Evolutionary conservation across 176 grass and related monocot species (phyloP).

Genomic region (Guadua angustifolia): DNA sequence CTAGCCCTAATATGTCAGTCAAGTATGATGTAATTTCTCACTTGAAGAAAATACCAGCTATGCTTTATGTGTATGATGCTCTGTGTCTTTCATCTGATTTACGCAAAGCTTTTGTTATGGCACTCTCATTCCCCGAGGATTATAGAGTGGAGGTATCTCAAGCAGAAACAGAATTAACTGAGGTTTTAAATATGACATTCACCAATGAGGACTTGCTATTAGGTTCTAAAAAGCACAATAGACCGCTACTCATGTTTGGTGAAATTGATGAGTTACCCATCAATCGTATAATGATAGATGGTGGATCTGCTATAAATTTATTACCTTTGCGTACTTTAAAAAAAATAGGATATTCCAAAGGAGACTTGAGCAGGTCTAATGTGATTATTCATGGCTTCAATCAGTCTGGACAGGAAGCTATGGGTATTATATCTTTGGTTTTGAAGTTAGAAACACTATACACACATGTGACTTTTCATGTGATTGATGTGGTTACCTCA

Average conservation of each 20-base stretch:
- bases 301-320: neutral
- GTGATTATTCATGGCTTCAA: conserved; percentile 13
- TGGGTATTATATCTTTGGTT: neutral
- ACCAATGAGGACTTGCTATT: neutral
- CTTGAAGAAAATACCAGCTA: no score
- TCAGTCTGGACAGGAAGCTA: neutral
- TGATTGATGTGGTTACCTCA: neutral
- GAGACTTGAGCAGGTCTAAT: neutral
- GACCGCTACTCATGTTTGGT: neutral
- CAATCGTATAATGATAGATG: conserved; percentile 15
- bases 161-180: no score
- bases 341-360: neutral
- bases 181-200: neutral
- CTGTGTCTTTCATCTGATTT: no score
- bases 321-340: neutral
- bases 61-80: no score
- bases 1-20: no score
- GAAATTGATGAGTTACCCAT: neutral
- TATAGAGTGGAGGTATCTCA: no score
- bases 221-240: neutral
- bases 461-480: neutral
- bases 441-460: neutral
- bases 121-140: no score
- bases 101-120: no score
- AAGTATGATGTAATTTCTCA: no score